Evolutionary conservation across 2,329 filamentous ascomycete genomes (phyloP).

Genomic region (Colletotrichum viniferum): DNA sequence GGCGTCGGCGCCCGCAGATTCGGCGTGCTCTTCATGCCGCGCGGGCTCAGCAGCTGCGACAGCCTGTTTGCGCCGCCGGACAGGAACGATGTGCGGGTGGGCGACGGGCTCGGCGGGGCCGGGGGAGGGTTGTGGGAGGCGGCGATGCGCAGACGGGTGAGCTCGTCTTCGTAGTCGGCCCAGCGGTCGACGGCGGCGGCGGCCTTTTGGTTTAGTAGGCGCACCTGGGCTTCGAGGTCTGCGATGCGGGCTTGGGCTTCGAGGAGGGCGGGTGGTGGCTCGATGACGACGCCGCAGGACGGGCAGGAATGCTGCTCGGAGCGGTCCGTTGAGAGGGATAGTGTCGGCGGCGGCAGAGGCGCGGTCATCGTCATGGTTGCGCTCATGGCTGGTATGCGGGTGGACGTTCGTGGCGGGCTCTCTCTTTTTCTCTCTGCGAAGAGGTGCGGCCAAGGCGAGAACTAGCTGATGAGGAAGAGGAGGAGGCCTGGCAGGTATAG

Average conservation of each 20-base stretch:
- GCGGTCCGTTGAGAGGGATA: constrained; percentile 22
- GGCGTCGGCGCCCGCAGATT: constrained; percentile 33
- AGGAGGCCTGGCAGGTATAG: neutral
- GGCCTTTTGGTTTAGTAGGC: constrained; percentile 72
- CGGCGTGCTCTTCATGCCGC: constrained; percentile 48
- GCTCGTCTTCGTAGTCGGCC: constrained; percentile 83
- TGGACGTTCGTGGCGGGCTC: neutral
- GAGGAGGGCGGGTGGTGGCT: constrained; percentile 48
- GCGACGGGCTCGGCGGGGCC: constrained; percentile 31
- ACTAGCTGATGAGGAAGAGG: neutral
- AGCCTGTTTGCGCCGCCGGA: constrained; percentile 46
- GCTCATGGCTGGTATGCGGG: constrained; percentile 17
- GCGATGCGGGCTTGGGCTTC: constrained; percentile 65
- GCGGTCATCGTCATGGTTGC: constrained; percentile 25
- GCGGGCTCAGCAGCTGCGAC: constrained; percentile 46
- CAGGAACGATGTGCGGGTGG: constrained; percentile 49
- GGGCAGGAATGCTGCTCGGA: constrained; percentile 47
- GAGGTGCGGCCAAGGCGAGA: no score
- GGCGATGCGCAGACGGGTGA: constrained; percentile 58
- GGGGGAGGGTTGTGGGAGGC: constrained; percentile 24
- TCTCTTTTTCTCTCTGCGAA: neutral
- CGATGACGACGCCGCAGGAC: constrained; percentile 50
- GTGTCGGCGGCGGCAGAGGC: constrained; percentile 16
- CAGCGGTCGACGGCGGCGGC: constrained; percentile 66
- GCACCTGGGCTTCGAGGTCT: constrained; percentile 74